These are phyloP conservation scores for Epichloe sibirici DNA, from an alignment of 2,329 filamentous ascomycete genomes.

Conservation along the genomic window DNA sequence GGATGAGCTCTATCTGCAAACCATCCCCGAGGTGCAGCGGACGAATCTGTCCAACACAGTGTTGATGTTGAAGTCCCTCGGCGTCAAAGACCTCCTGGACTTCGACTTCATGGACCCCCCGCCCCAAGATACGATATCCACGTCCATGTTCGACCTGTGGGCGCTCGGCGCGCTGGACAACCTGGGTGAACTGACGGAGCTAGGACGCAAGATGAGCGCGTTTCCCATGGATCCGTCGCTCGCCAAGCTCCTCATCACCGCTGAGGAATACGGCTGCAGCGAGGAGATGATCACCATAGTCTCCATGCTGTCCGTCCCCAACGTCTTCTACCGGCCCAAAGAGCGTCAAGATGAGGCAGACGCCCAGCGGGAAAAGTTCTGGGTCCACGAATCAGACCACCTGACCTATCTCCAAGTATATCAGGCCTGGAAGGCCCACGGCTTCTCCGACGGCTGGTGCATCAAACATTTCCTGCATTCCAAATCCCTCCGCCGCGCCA, in stretches of 20 bases:
- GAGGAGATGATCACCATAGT: constrained; percentile 99
- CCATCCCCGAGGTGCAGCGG: constrained; percentile 93
- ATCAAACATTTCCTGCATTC: constrained; percentile 85
- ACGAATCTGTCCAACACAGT: constrained; percentile 95
- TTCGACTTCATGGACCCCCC: constrained; percentile 99
- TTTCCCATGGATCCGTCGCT: constrained; percentile 97
- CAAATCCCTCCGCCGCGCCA: constrained; percentile 83
- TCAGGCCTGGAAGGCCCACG: constrained; percentile 87
- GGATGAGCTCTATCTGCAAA: constrained; percentile 92
- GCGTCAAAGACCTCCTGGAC: constrained; percentile 85
- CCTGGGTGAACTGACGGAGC: constrained; percentile 74
- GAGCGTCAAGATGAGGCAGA: constrained; percentile 96
- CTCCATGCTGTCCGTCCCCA: constrained; percentile 93
- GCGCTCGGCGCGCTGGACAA: constrained; percentile 89
- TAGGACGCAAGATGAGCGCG: constrained; percentile 87
- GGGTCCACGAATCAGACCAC: constrained; percentile 95
- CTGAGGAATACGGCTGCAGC: constrained; percentile 79
- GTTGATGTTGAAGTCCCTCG: constrained; percentile 82
- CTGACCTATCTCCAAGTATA: constrained; percentile 93
- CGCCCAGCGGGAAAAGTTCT: constrained; percentile 91
- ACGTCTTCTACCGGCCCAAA: constrained; percentile 92
- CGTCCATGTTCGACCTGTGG: constrained; percentile 95
- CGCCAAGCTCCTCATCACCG: constrained; percentile 87
- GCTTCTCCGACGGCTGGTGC: constrained; percentile 84
- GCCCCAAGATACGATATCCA: constrained; percentile 94